These are phyloP conservation scores for Cladosporium sp. DNA, from an alignment of 2,329 filamentous ascomycete genomes.

Conservation along the genomic window DNA sequence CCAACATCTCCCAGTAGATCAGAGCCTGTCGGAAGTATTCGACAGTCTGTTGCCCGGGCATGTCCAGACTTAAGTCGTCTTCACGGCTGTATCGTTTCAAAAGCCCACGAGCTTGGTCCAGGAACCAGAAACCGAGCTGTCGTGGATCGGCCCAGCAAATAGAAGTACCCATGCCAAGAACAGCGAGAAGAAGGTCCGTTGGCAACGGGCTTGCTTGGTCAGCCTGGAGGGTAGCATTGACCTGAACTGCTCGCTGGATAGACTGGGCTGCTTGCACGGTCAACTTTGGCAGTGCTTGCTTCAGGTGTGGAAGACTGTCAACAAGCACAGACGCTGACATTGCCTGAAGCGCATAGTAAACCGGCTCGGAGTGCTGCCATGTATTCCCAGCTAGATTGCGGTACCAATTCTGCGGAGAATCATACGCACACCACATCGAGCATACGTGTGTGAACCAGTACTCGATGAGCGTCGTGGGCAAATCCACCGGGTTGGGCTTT, in stretches of 20 bases:
- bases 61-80: background rate
- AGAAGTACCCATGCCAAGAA: conserved; percentile 18
- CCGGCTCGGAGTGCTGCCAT: conserved; percentile 15
- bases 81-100: conserved; percentile 1
- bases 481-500: conserved; percentile 8
- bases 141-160: conserved; percentile 16
- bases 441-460: conserved; percentile 19
- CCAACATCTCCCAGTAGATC: conserved; percentile 15
- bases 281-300: conserved; percentile 4
- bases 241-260: conserved; percentile 2
- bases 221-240: background rate
- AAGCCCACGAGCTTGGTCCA: conserved; percentile 12
- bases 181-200: conserved; percentile 15
- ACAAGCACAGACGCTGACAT: conserved; percentile 17
- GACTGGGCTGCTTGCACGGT: conserved; percentile 9
- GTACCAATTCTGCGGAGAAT: conserved; percentile 17
- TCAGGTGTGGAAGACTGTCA: conserved; percentile 16
- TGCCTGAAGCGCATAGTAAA: conserved; percentile 15
- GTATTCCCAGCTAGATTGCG: conserved; percentile 15
- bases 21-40: conserved; percentile 14
- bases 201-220: conserved; percentile 6
- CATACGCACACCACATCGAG: conserved; percentile 19
- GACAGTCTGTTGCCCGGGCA: background rate
- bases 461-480: conserved; percentile 14
- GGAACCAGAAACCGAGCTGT: conserved; percentile 14